Base-by-base conservation (phyloP, 768 basidiomycete species). In the Clitopilus hobsonii region DNA sequence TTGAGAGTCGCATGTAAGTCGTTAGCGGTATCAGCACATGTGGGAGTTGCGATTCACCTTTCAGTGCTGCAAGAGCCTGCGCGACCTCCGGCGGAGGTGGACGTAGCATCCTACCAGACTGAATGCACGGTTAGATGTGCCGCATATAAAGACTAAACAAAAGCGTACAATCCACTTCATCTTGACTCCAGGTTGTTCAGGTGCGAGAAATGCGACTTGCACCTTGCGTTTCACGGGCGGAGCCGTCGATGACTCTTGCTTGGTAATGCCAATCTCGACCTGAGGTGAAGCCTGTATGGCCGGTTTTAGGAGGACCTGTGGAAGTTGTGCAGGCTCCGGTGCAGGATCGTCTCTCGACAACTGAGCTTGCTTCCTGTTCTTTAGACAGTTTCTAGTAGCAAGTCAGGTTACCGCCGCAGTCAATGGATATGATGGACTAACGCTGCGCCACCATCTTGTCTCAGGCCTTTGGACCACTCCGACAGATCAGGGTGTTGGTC, bases 381-480 rank as follows among this genome's bases (percentile, higher is more conserved):
- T 84, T 38, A 79, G 65, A 24, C 77, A 57, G 56, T 80, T 79
- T 26, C 76, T 80, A 51, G 26, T 26, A 49, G 49, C 13, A 27
- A 13, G 14, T 54, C 32, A 56, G 26, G 14, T 51, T 23, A 50
- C 53, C 36, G 25, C 38, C 47, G 0, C 25, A 54, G 50, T 23
- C 6, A 11, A 58, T 56, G 54, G 11, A 20, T 38, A 49, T 25
- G 22, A 41, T 30, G 41, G 29, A 74, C 82, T 67, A 64, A 87
- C 86, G 85, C 85, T 58, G 74, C 82, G 45, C 85, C 83, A 29
- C 84, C 85, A 30, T 76, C 73, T 45, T 75, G 65, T 52, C 73
- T 76, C 49, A 88, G 67, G n/a, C 83, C 85, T 6, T 75, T 61
- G 16, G 75, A 68, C 88, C 87, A 89, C 49, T 70, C 65, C 3